phyloP scores from a whole-genome alignment of 148 eudicot genomes.

The Spergularia marina region DNA sequence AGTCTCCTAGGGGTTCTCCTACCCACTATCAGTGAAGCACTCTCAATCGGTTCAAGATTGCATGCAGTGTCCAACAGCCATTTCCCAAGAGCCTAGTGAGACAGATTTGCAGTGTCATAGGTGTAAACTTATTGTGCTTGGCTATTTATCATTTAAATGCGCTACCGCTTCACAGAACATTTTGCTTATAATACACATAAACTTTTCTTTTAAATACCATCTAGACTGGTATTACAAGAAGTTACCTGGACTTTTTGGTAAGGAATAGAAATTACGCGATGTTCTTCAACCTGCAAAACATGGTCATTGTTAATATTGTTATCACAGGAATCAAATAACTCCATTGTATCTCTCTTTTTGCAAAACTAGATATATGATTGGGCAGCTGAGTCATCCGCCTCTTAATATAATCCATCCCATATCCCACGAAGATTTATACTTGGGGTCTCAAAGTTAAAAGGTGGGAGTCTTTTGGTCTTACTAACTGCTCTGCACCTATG shows the following conservation, averaged over 20 bases:
- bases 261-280: slow-evolving; percentile 67
- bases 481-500: not conserved
- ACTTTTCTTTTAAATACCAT: not conserved
- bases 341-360: not conserved
- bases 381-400: not conserved
- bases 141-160: not conserved
- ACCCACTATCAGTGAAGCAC: not conserved
- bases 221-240: slow-evolving; percentile 6
- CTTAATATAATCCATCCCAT: not conserved
- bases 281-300: slow-evolving; percentile 81
- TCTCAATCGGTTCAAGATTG: not conserved
- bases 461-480: not conserved
- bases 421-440: not conserved
- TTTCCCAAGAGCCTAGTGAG: not conserved
- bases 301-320: slow-evolving; percentile 8
- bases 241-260: slow-evolving; percentile 85
- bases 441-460: not conserved
- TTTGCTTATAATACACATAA: not conserved
- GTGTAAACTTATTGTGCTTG: not conserved
- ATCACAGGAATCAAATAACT: not conserved
- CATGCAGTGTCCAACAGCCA: not conserved
- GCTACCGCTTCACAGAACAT: not conserved
- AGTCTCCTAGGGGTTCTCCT: not conserved
- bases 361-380: too few species aligned
- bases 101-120: slow-evolving; percentile 9